Percentiles rank a stretch among this genome's conserved stretches.
Conservation (phyloP, 805 yeast species). For the Monosporozyma yasuniensis region DNA sequence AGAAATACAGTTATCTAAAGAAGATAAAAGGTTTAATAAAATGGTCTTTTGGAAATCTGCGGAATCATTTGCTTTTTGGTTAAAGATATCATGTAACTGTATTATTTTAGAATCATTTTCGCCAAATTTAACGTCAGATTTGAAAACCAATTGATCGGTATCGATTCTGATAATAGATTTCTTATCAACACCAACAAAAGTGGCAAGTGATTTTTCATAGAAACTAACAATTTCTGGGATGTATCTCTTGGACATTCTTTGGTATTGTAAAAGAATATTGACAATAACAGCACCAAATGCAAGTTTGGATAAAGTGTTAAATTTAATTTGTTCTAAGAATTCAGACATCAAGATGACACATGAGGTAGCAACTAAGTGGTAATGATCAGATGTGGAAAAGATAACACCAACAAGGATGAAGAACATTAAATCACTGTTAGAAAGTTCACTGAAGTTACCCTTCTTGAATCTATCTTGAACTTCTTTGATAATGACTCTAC, state of each 20-base stretch:
- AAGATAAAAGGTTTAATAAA: constrained; percentile 25
- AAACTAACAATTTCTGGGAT: constrained; percentile 70
- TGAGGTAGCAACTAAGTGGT: constrained; percentile 86
- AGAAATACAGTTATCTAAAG: constrained; percentile 27
- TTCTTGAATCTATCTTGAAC: constrained; percentile 45
- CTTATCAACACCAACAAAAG: constrained; percentile 25
- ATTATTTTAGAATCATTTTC: constrained; percentile 7
- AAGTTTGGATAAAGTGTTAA: constrained; percentile 33
- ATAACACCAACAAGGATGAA: constrained; percentile 64
- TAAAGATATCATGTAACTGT: constrained; percentile 21
- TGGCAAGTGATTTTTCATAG: constrained; percentile 42
- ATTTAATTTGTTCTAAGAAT: constrained; percentile 46
- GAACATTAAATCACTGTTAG: constrained; percentile 49
- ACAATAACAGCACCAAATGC: constrained; percentile 59
- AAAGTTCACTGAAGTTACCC: constrained; percentile 32
- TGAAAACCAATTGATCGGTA: constrained; percentile 13
- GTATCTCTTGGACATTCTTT: constrained; percentile 68
- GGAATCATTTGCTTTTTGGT: constrained; percentile 23
- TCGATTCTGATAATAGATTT: constrained; percentile 16
- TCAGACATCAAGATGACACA: constrained; percentile 66
- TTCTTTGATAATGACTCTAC: constrained; percentile 47
- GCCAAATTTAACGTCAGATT: constrained; percentile 8
- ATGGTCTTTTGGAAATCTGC: constrained; percentile 11
- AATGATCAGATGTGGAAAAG: constrained; percentile 92
- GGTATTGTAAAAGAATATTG: constrained; percentile 60